Percentiles rank a stretch among this genome's conserved stretches.
phyloP scores from a whole-genome alignment of 352 stramenopile species.

The Blastocystis hominis region DNA sequence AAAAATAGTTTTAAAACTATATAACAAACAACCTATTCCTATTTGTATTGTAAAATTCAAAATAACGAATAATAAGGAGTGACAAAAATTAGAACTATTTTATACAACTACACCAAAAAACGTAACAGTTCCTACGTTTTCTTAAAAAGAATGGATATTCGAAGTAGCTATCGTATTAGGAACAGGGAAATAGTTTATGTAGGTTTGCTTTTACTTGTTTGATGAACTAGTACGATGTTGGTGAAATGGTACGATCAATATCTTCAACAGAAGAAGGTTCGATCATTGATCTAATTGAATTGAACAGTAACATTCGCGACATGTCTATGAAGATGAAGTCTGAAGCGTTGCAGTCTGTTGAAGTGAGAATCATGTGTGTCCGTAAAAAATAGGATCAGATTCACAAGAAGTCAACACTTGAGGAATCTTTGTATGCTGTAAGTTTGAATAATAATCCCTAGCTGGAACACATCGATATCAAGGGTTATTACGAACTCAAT shows the following conservation, averaged over 20 bases:
- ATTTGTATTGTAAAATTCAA: too few species aligned
- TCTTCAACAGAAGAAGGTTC: not conserved
- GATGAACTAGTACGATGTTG: not conserved
- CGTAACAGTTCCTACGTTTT: not conserved
- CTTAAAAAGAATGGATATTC: not conserved
- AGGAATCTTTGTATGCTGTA: not conserved
- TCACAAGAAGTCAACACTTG: not conserved
- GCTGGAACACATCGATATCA: conserved; percentile 34
- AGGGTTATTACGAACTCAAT: conserved; percentile 34
- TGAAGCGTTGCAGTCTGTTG: not conserved
- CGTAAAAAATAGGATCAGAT: not conserved
- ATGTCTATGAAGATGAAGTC: not conserved
- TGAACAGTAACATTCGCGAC: not conserved
- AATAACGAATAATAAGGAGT: too few species aligned
- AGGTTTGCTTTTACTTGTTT: not conserved
- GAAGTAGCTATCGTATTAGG: not conserved
- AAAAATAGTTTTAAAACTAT: not conserved
- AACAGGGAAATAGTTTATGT: not conserved
- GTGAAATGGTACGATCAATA: not conserved
- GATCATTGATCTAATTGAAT: not conserved
- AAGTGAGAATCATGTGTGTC: not conserved
- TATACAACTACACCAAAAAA: not conserved
- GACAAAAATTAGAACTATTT: not conserved
- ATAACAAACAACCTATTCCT: too few species aligned
- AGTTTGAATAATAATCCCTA: not conserved